Evolutionary conservation across 2,329 filamentous ascomycete genomes (phyloP).

Genomic region (Exserohilum rostratum): DNA sequence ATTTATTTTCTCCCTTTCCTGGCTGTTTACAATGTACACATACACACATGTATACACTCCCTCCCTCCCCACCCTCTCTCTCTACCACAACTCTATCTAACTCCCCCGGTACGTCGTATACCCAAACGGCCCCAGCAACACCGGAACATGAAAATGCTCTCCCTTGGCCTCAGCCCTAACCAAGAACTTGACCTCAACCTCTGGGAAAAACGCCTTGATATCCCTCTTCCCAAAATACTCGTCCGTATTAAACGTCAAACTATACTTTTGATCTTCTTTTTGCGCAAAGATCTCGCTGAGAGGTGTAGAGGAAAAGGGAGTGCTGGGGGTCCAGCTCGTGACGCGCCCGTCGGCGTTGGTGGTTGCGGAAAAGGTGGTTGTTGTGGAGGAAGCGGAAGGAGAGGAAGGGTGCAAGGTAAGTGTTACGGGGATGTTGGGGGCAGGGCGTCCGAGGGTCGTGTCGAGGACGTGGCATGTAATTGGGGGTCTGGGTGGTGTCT

Average conservation of each 20-base stretch:
- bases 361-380: slow-evolving; percentile 60
- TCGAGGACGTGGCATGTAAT: slow-evolving; percentile 90
- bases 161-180: slow-evolving; percentile 52
- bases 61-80: background rate
- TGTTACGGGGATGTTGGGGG: slow-evolving; percentile 68
- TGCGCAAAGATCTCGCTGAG: slow-evolving; percentile 45
- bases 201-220: slow-evolving; percentile 62
- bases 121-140: slow-evolving; percentile 77
- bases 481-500: slow-evolving; percentile 51
- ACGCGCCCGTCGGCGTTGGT: slow-evolving; percentile 81
- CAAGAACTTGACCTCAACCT: slow-evolving; percentile 62
- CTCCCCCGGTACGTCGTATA: slow-evolving; percentile 80
- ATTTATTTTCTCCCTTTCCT: too few relatives aligned
- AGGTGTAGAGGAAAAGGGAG: slow-evolving; percentile 49
- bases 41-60: background rate
- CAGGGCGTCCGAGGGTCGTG: slow-evolving; percentile 75
- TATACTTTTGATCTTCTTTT: slow-evolving; percentile 64
- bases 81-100: slow-evolving; percentile 10
- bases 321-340: slow-evolving; percentile 66
- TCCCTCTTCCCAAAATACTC: slow-evolving; percentile 69
- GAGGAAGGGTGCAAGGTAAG: slow-evolving; percentile 56
- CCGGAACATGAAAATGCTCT: slow-evolving; percentile 79
- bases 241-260: slow-evolving; percentile 73
- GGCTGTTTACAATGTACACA: too few relatives aligned
- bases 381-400: slow-evolving; percentile 49